phyloP scores from a whole-genome alignment of 2,329 filamentous ascomycete species.

The Diaporthe sp. region DNA sequence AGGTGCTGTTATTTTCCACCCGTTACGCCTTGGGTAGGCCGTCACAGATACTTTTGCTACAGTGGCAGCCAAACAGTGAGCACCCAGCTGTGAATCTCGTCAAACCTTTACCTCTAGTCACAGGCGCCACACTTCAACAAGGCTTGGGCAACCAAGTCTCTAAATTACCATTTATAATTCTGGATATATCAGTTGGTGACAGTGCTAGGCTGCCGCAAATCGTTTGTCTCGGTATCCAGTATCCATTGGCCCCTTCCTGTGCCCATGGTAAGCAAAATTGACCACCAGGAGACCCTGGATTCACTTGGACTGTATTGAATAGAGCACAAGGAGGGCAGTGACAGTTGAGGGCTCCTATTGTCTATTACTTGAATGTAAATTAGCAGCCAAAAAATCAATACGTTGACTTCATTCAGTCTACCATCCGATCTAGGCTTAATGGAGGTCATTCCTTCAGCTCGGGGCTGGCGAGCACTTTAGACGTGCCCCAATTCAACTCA shows the following conservation, averaged over 20 bases:
- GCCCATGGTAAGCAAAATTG: neutral
- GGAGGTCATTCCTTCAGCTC: neutral
- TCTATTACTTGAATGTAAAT: neutral
- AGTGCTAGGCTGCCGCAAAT: neutral
- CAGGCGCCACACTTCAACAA: neutral
- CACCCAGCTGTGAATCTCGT: neutral
- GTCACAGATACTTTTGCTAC: neutral
- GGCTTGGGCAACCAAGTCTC: neutral
- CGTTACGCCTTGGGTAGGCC: neutral
- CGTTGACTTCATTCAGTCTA: neutral
- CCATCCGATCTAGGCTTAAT: neutral
- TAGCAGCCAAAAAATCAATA: too few relatives aligned
- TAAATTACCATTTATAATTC: neutral
- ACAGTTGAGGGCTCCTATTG: neutral
- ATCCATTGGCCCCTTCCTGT: neutral
- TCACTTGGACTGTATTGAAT: neutral
- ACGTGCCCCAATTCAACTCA: neutral
- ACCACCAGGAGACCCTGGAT: neutral
- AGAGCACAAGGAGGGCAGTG: too few relatives aligned
- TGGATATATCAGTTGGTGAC: neutral
- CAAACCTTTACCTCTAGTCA: neutral
- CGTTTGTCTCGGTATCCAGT: neutral
- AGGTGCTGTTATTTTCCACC: neutral
- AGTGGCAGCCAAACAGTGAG: neutral
- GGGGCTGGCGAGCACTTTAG: neutral